Evolutionary conservation across 2,329 filamentous ascomycete genomes (phyloP), one percentile per base, ranked within the genome.

Genomic region (Lasiodiplodia gonubiensis): DNA sequence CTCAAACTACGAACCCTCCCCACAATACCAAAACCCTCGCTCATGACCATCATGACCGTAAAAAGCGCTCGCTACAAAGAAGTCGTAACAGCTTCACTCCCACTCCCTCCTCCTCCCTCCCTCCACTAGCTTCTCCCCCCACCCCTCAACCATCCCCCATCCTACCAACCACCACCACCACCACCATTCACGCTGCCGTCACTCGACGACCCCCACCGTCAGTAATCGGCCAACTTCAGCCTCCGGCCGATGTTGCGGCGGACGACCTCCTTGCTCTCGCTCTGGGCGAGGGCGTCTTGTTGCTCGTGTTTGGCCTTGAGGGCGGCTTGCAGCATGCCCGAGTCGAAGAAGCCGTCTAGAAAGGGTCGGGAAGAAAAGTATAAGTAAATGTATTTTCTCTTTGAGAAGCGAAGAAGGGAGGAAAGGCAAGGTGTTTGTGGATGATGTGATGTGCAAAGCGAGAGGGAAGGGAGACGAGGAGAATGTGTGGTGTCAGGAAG

Each of bases 261-360:
- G 52, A 86, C 86, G 4, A 85, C 85, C 12, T 88, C 88, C 72
- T 90, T 88, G 53, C 85, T 80, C 69, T 88, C 86, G 52, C 79
- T 82, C 2, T 80, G 76, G 39, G 72, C 74, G 64, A 87, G 85
- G 6, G 82, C 78, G 4, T 81, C 83, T 67, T 69, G 72, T 57
- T 64, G 42, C 37, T 88, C 84, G 18, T 86, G 85, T 61, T 90
- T 86, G 2, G 90, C 90, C 76, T 94, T 94, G 68, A 97, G 87
- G 1, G 93, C 93, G 77, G 96, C 92, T 27, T 95, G 84, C 5
- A 97, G 86, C 93, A 97, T 97, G 16, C 94, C 94, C 0, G 94
- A 93, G 77, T 98, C 94, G 80, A 98, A 98, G 84, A 98, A 97
- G 37, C 94, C 94, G 83, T 97, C 94, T 97, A 76, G 37, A 67